Evolutionary conservation across 495 filamentous ascomycete genomes (phyloP).

Genomic region (Penicillium soppii): DNA sequence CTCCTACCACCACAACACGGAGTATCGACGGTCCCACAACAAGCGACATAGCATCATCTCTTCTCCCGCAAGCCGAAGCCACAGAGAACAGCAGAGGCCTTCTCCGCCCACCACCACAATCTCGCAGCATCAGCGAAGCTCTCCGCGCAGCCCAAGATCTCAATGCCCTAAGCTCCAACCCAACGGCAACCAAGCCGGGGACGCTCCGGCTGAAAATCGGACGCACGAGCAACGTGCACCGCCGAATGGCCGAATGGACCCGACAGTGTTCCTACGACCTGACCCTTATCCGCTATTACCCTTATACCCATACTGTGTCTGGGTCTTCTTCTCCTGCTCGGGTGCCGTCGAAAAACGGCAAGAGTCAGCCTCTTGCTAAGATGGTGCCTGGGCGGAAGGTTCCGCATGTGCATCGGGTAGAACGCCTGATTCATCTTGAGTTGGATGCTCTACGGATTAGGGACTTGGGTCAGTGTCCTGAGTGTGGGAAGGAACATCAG

Average conservation of each 20-base stretch:
- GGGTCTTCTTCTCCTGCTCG: slow-evolving; percentile 28
- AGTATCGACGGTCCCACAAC: slow-evolving; percentile 40
- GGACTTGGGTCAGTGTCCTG: slow-evolving; percentile 67
- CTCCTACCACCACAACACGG: slow-evolving; percentile 38
- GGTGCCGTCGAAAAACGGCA: neutral
- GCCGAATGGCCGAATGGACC: slow-evolving; percentile 88
- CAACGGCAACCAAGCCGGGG: slow-evolving; percentile 27
- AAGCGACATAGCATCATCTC: slow-evolving; percentile 55
- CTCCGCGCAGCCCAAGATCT: slow-evolving; percentile 53
- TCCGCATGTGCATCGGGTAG: slow-evolving; percentile 83
- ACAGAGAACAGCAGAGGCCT: slow-evolving; percentile 5
- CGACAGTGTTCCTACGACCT: slow-evolving; percentile 88
- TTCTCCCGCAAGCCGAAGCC: slow-evolving; percentile 53
- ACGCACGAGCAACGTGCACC: slow-evolving; percentile 84
- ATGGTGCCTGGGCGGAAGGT: slow-evolving; percentile 61
- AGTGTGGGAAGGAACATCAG: slow-evolving; percentile 83
- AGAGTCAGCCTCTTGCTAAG: slow-evolving; percentile 1
- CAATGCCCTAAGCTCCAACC: slow-evolving; percentile 38
- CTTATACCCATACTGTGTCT: slow-evolving; percentile 64
- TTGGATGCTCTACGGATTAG: slow-evolving; percentile 66
- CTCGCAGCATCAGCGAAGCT: slow-evolving; percentile 64
- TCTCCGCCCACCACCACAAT: slow-evolving; percentile 36
- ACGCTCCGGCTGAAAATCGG: slow-evolving; percentile 89
- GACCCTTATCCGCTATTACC: slow-evolving; percentile 87
- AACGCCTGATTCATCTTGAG: slow-evolving; percentile 89